Evolutionary conservation across 176 grass and related monocot genomes (phyloP).

Genomic region (Musa acuminata): DNA sequence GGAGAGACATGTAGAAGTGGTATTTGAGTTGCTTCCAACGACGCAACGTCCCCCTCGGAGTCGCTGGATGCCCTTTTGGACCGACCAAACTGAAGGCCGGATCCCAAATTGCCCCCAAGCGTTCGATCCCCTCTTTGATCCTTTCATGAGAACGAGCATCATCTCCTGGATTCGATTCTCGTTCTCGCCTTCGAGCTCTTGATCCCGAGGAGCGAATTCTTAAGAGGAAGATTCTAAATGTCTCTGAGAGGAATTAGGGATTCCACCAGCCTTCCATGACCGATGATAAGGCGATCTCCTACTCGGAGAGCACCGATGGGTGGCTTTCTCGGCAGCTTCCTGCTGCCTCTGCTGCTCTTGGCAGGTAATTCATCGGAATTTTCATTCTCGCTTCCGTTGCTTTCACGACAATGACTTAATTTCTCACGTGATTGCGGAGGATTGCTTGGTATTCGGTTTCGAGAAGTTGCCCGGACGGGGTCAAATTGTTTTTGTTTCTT

Average conservation of each 20-base stretch:
- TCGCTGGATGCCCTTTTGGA: background rate
- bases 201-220: background rate
- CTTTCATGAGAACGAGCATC: background rate
- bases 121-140: background rate
- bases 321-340: constrained; percentile 18
- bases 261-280: background rate
- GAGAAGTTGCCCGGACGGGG: background rate
- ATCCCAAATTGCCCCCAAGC: background rate
- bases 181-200: background rate
- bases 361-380: constrained; percentile 4
- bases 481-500: background rate
- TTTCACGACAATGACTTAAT: background rate
- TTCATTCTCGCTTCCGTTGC: background rate
- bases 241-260: background rate
- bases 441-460: background rate
- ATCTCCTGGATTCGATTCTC: background rate
- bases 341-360: constrained; percentile 27
- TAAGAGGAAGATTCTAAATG: background rate
- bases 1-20: no score
- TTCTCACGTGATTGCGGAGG: background rate
- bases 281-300: background rate
- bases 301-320: background rate
- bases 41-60: background rate
- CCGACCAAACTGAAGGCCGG: background rate
- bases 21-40: no score